phyloP scores from a whole-genome alignment of 1,284 basidiomycete species.

The Schizopora paradoxa region DNA sequence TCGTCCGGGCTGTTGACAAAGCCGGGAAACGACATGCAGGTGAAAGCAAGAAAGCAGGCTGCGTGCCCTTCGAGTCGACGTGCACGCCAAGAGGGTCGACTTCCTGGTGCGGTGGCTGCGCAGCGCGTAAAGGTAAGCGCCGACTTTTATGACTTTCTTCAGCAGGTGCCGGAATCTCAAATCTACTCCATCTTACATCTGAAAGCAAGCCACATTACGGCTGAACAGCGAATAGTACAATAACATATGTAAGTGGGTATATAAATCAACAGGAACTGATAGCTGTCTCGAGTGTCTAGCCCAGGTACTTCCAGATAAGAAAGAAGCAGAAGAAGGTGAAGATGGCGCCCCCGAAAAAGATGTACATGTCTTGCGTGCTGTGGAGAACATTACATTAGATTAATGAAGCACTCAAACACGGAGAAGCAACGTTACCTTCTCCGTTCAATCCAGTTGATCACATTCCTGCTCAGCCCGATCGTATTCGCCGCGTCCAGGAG shows the following conservation, averaged over 20 bases:
- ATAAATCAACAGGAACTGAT: not conserved
- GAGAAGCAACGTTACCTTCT: constrained; percentile 58
- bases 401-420: constrained; percentile 1
- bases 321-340: constrained; percentile 89
- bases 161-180: too few species aligned
- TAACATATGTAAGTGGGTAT: constrained; percentile 4
- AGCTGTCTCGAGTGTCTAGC: constrained; percentile 36
- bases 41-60: too few species aligned
- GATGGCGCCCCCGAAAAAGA: constrained; percentile 79
- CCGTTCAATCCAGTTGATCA: constrained; percentile 93
- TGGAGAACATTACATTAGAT: constrained; percentile 5
- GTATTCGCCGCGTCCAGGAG: constrained; percentile 89
- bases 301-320: constrained; percentile 85
- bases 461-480: constrained; percentile 83
- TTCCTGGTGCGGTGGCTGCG: not conserved
- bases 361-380: constrained; percentile 90
- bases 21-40: too few species aligned
- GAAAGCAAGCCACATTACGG: too few species aligned
- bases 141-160: too few species aligned
- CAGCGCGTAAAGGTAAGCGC: too few species aligned
- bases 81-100: not conserved
- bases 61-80: not conserved
- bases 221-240: not conserved
- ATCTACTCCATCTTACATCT: too few species aligned
- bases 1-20: too few species aligned